phyloP scores from a whole-genome alignment of 108 stramenopile genomes.

The Cyclotella atomus region DNA sequence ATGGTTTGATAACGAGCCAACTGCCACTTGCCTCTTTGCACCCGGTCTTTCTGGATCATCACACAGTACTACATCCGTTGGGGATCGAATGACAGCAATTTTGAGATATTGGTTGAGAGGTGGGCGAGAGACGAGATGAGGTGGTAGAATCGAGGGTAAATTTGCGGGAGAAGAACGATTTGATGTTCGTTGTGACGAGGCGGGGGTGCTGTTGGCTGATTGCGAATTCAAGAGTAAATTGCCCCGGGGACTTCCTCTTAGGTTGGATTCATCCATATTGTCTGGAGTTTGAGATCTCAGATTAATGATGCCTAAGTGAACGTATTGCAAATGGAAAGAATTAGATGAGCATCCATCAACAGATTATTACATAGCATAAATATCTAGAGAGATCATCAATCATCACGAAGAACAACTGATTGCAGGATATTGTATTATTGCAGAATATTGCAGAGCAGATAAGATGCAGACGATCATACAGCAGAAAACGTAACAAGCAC shows the following conservation, averaged over 20 bases:
- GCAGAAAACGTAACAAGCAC: no score
- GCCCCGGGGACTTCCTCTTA: background rate
- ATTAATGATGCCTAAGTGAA: no score
- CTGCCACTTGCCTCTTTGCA: slow-evolving; percentile 42
- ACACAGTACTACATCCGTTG: slow-evolving; percentile 63
- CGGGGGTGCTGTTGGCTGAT: background rate
- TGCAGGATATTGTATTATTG: no score
- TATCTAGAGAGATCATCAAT: no score
- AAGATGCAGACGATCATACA: no score
- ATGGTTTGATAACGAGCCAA: slow-evolving; percentile 18
- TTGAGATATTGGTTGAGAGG: slow-evolving; percentile 83
- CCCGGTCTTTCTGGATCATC: slow-evolving; percentile 71
- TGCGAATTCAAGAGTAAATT: background rate
- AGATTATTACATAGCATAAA: no score
- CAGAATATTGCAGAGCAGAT: no score
- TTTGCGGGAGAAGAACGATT: background rate
- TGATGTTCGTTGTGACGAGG: background rate
- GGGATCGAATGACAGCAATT: slow-evolving; percentile 71
- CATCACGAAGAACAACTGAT: no score
- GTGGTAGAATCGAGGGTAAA: background rate
- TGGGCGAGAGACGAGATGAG: slow-evolving; percentile 36
- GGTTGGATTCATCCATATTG: background rate
- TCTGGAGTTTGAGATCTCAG: no score
- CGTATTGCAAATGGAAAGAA: no score
- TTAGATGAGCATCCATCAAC: no score